Evolutionary conservation across 352 stramenopile genomes (phyloP).

Genomic region (Pythium angustatum): DNA sequence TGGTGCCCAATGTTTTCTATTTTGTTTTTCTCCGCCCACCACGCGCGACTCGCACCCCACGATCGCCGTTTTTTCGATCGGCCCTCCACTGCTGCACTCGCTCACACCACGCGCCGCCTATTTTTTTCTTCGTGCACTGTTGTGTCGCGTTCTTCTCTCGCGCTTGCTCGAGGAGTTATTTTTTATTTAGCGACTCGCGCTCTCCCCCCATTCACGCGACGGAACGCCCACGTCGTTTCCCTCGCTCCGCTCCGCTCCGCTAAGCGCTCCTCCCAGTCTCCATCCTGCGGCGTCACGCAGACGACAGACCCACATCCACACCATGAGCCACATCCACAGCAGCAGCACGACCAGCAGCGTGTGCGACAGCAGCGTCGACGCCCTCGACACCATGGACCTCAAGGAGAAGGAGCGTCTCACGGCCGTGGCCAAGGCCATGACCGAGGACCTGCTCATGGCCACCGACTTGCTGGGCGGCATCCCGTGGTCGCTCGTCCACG

Average conservation of each 20-base stretch:
- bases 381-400: slow-evolving; percentile 41
- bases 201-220: background rate
- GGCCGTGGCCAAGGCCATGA: slow-evolving; percentile 80
- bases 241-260: too few species aligned
- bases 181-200: slow-evolving; percentile 24
- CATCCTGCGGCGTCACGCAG: background rate
- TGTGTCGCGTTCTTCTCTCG: slow-evolving; percentile 10
- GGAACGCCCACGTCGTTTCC: background rate
- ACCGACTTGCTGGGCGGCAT: slow-evolving; percentile 75
- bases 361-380: slow-evolving; percentile 3
- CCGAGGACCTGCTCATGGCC: slow-evolving; percentile 67
- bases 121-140: slow-evolving; percentile 8
- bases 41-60: slow-evolving; percentile 21
- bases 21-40: slow-evolving; percentile 22
- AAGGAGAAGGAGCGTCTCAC: slow-evolving; percentile 74
- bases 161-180: background rate
- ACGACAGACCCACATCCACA: background rate
- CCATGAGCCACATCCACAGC: slow-evolving; percentile 4
- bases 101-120: too few species aligned
- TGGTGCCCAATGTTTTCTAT: slow-evolving; percentile 13
- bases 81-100: background rate
- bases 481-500: slow-evolving; percentile 72
- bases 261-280: background rate
- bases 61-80: too few species aligned
- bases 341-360: background rate